Percentiles rank a stretch among this genome's conserved stretches.
Evolutionary conservation across 352 stramenopile species (phyloP).

Genomic region (Phytophthora uliginosa): DNA sequence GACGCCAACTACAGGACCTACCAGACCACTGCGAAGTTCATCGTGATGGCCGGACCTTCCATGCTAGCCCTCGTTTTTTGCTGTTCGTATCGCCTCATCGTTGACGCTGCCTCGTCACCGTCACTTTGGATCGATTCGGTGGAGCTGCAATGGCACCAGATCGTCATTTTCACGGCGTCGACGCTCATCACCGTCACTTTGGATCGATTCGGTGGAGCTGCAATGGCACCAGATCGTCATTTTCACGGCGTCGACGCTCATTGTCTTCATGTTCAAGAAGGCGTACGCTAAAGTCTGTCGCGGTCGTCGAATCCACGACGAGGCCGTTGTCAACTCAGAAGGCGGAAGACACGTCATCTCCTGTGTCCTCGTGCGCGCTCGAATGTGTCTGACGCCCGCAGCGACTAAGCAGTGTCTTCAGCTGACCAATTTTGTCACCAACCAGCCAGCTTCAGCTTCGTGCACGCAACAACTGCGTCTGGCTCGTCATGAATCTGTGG

Average conservation of each 20-base stretch:
- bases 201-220: slow-evolving; percentile 16
- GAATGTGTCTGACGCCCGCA: slow-evolving; percentile 2
- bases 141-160: slow-evolving; percentile 25
- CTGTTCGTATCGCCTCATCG: slow-evolving; percentile 31
- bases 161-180: slow-evolving; percentile 33
- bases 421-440: neutral
- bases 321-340: neutral
- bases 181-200: slow-evolving; percentile 36
- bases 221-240: slow-evolving; percentile 32
- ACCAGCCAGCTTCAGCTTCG: neutral
- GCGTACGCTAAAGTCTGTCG: slow-evolving; percentile 9
- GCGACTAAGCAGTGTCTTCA: neutral
- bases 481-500: neutral
- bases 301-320: neutral
- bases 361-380: slow-evolving; percentile 22
- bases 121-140: slow-evolving; percentile 13
- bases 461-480: slow-evolving; percentile 6
- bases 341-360: slow-evolving; percentile 15
- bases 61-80: slow-evolving; percentile 34
- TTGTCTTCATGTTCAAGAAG: slow-evolving; percentile 36
- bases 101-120: slow-evolving; percentile 7
- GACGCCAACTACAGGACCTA: slow-evolving; percentile 47
- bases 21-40: slow-evolving; percentile 28
- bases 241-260: slow-evolving; percentile 32
- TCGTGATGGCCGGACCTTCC: slow-evolving; percentile 33